Base-by-base conservation (phyloP, 495 filamentous ascomycete genomes). In the Bryoglossum gracile region DNA sequence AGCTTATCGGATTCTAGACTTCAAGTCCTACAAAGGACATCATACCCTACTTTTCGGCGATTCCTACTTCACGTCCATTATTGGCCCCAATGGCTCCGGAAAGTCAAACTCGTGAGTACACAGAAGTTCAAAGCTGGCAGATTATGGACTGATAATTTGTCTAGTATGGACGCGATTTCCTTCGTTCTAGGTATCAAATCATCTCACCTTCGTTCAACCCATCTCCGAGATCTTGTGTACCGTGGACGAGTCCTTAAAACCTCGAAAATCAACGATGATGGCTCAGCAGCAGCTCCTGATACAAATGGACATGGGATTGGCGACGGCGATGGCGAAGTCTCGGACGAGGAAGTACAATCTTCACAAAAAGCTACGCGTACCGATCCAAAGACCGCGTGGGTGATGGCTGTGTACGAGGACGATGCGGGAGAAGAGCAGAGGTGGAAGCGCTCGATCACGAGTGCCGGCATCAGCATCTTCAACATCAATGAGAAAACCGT, bases 171-270 rank as follows among this genome's bases (percentile, higher is more conserved):
- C 66, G 92, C 92, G 55, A 99, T 99, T 53, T 99, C 92, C 39
- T 99, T 99, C 69, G 94, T 97, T 39, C 75, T 99, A 51, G 92
- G 92, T 53, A 97, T 99, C 64, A 97, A 97, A 62, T 97, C 92
- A 1, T 94, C 91, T 9, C 89, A 96, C 64, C 74, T 99, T 21
- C 88, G 92, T 63, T 97, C 94, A 0, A 78, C 87, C n/a, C 89
- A 97, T 53, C 81, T 99, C 3, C 84, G 85, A 56, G 92, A 99
- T 51, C 77, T 99, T 3, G 86, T 99, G 37, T 99, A 97, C 67
- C 91, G 92, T 48, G 94, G 92, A 24, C 87, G 91, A 39, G 90
- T 97, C 9, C 72, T 99, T 63, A 83, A 86, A 60, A 90, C 86
- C 1, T 89, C 89, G 17, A 95, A 86, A 58, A 87, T 95, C 53